phyloP scores from a whole-genome alignment of 805 yeast genomes.

The Candida hungchunana region DNA sequence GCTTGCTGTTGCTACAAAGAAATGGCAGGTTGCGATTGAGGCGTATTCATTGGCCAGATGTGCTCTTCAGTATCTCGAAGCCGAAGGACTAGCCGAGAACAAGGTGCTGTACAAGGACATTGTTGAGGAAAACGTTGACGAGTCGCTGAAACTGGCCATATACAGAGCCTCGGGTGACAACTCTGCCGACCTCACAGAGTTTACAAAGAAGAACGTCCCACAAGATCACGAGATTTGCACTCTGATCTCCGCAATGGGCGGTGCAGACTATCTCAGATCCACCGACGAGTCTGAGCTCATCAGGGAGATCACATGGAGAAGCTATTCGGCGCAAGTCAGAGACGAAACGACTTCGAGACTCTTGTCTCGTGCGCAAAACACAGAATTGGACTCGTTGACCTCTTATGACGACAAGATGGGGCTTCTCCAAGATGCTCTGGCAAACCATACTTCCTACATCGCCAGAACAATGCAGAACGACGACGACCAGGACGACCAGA shows the following conservation, averaged over 20 bases:
- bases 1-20: constrained; percentile 45
- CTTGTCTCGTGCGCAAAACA: constrained; percentile 38
- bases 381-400: constrained; percentile 32
- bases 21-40: constrained; percentile 50
- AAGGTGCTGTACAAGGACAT: constrained; percentile 46
- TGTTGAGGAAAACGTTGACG: constrained; percentile 57
- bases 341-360: constrained; percentile 71
- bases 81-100: constrained; percentile 25
- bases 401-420: constrained; percentile 54
- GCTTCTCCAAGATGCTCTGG: constrained; percentile 69
- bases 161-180: constrained; percentile 35
- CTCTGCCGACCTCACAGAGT: constrained; percentile 42
- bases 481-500: constrained; percentile 58
- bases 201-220: constrained; percentile 40
- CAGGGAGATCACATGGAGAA: constrained; percentile 52
- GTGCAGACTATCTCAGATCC: constrained; percentile 16
- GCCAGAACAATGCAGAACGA: constrained; percentile 45
- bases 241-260: constrained; percentile 34
- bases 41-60: constrained; percentile 59
- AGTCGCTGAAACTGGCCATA: constrained; percentile 53
- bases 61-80: constrained; percentile 50
- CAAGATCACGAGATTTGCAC: constrained; percentile 32
- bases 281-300: constrained; percentile 31
- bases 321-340: constrained; percentile 56
- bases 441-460: constrained; percentile 52